Percentiles rank a stretch among this genome's conserved stretches.
Conservation (phyloP, 2,329 filamentous ascomycete genomes). For the Bipolaris bicolor region DNA sequence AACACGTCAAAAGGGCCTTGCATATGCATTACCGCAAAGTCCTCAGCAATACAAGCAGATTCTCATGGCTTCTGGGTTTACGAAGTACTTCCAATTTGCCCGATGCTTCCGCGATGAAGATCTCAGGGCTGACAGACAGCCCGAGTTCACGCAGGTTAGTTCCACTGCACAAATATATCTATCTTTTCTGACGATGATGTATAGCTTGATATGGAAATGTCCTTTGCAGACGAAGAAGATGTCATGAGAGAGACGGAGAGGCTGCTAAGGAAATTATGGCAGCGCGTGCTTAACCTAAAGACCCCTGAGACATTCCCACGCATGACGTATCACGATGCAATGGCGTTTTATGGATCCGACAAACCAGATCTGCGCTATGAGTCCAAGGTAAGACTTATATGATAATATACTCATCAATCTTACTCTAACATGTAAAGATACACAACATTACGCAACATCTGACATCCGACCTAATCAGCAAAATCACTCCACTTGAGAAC, state of each 20-base stretch:
- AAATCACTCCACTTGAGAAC: slow-evolving; percentile 72
- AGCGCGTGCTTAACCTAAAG: slow-evolving; percentile 53
- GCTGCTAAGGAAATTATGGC: slow-evolving; percentile 64
- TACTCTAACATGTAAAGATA: slow-evolving; percentile 58
- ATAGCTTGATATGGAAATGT: slow-evolving; percentile 90
- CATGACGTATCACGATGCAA: slow-evolving; percentile 76
- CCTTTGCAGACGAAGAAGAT: slow-evolving; percentile 74
- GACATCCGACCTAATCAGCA: slow-evolving; percentile 69
- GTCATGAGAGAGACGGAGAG: slow-evolving; percentile 68
- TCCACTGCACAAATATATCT: background rate
- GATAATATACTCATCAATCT: slow-evolving; percentile 20
- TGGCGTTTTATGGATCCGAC: slow-evolving; percentile 82
- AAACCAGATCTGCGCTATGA: slow-evolving; percentile 88
- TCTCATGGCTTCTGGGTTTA: slow-evolving; percentile 87
- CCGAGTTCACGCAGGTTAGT: slow-evolving; percentile 88
- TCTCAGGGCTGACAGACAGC: slow-evolving; percentile 86
- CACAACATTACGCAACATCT: slow-evolving; percentile 68
- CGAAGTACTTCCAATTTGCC: slow-evolving; percentile 88
- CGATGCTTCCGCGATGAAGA: slow-evolving; percentile 96
- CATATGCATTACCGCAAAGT: slow-evolving; percentile 93
- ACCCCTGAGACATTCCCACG: slow-evolving; percentile 59
- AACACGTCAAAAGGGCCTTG: slow-evolving; percentile 74
- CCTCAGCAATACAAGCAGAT: slow-evolving; percentile 99
- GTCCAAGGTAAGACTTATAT: slow-evolving; percentile 59
- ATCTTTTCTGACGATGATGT: slow-evolving; percentile 7